Evolutionary conservation across 2,329 filamentous ascomycete genomes (phyloP), one percentile per base, ranked within the genome.

Genomic region (Scytalidium lignicola): DNA sequence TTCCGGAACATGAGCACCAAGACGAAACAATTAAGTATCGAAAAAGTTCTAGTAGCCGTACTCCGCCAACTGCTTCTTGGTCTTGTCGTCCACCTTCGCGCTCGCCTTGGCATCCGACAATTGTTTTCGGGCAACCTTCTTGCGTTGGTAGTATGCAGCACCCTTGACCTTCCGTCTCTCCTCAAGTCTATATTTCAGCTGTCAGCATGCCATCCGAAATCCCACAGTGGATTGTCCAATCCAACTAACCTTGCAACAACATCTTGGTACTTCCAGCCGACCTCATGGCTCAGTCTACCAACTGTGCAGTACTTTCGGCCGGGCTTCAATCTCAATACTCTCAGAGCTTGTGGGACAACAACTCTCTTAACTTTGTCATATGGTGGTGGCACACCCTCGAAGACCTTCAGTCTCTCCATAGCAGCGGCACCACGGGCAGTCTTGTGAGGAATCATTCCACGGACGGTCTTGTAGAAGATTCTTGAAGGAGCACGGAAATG

Each of bases 351-450:
- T 74, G 93, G 93, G 65, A 99, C 93, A 64, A 99, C 93, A 78
- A 97, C 88, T 78, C 95, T 88, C 90, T 99, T 97, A 86, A 95
- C 89, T 82, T 93, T 95, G 86, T 99, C 93, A 75, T 97, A 99
- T 70, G 93, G 93, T 70, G 92, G 90, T 69, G 93, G 93, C 61
- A 99, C 84, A 83, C 93, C 93, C 87, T 99, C 93, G 75, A 97
- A 99, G 73, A 95, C 90, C 90, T 99, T 99, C 65, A 99, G 88
- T 76, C 93, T 88, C 84, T 97, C 91, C 72, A 99, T 76, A 66
- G 93, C 93, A 67, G 92, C 92, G 67, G 90, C 87, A 78, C 93
- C 93, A 71, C 93, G 92, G 73, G 93, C 85, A 65, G 93, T 99
- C 89, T 99, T 99, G 90, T 99, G 93, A 71, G 93, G 93, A 65